Conservation (phyloP, 176 grass and related monocot genomes). For the Cocos nucifera region DNA sequence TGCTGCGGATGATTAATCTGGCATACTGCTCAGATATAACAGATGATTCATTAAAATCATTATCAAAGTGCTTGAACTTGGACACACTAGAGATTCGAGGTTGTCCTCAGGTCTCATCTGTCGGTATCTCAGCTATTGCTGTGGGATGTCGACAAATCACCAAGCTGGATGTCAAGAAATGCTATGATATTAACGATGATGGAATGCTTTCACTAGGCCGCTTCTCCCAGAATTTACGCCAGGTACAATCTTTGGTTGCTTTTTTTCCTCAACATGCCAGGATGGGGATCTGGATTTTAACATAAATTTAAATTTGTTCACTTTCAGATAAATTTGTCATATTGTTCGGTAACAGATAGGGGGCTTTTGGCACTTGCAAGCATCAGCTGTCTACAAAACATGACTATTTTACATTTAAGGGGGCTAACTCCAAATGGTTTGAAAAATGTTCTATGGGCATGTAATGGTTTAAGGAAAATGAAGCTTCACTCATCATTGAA, state of each 20-base stretch:
- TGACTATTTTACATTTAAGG: slow-evolving; percentile 63
- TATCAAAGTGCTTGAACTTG: slow-evolving; percentile 59
- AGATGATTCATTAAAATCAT: slow-evolving; percentile 37
- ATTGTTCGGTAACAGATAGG: slow-evolving; percentile 67
- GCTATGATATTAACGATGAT: slow-evolving; percentile 52
- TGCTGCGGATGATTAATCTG: slow-evolving; percentile 58
- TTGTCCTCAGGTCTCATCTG: slow-evolving; percentile 40
- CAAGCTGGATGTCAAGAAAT: slow-evolving; percentile 82
- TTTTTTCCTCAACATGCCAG: background rate
- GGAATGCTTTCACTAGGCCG: slow-evolving; percentile 62
- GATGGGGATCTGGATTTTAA: background rate
- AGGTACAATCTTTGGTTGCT: slow-evolving; percentile 24
- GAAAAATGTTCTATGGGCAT: slow-evolving; percentile 51
- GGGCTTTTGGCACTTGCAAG: slow-evolving; percentile 73
- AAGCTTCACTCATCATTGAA: slow-evolving; percentile 67
- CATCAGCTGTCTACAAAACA: slow-evolving; percentile 58
- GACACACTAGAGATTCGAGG: slow-evolving; percentile 67
- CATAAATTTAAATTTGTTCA: background rate
- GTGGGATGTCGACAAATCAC: slow-evolving; percentile 47
- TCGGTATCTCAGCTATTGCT: slow-evolving; percentile 45
- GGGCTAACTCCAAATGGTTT: slow-evolving; percentile 64
- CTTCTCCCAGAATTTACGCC: slow-evolving; percentile 50
- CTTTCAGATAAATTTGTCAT: slow-evolving; percentile 87
- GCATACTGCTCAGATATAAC: slow-evolving; percentile 76
- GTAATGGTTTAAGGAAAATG: slow-evolving; percentile 56